A percentile compares a stretch with the other conserved stretches of the same genome.
Evolutionary conservation across 1,284 basidiomycete species (phyloP).

Genomic region (Leucoagaricus sp.): DNA sequence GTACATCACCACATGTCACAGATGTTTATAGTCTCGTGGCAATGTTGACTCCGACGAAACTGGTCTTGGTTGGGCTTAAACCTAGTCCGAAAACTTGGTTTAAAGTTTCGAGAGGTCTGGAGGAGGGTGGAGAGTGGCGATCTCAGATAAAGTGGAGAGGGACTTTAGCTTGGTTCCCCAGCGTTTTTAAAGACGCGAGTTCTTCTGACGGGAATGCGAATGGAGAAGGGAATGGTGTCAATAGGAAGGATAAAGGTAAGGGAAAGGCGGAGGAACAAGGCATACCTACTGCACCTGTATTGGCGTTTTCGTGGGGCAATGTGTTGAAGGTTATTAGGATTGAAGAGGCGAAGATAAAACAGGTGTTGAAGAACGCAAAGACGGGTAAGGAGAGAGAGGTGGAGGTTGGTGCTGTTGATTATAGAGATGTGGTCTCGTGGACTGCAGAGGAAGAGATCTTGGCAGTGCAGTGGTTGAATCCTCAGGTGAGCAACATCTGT

Average conservation of each 20-base stretch:
- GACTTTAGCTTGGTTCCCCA: slow-evolving; percentile 79
- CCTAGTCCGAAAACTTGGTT: slow-evolving; percentile 95
- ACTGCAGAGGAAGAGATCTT: slow-evolving; percentile 57
- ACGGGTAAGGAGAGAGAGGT: slow-evolving; percentile 60
- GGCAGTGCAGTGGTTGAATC: slow-evolving; percentile 75
- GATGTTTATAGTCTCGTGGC: slow-evolving; percentile 88
- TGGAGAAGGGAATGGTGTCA: slow-evolving; percentile 27
- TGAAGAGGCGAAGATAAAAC: slow-evolving; percentile 58
- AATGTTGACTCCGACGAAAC: slow-evolving; percentile 85
- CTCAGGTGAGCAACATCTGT: slow-evolving; percentile 59
- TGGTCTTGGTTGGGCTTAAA: slow-evolving; percentile 92
- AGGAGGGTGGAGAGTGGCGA: slow-evolving; percentile 41
- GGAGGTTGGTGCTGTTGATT: slow-evolving; percentile 64
- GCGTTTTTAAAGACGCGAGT: slow-evolving; percentile 35
- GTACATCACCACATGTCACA: slow-evolving; percentile 72
- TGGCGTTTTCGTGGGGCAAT: slow-evolving; percentile 85
- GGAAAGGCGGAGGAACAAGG: slow-evolving; percentile 18
- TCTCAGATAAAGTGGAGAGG: slow-evolving; percentile 55
- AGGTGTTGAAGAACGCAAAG: slow-evolving; percentile 51
- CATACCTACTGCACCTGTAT: slow-evolving; percentile 50
- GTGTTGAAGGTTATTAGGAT: slow-evolving; percentile 67
- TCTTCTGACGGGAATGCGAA: background rate
- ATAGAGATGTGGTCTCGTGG: slow-evolving; percentile 60
- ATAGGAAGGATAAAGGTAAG: slow-evolving; percentile 22
- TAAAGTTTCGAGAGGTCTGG: slow-evolving; percentile 65